These are phyloP conservation scores for Hypoxylon sp. DNA, from an alignment of 2,329 filamentous ascomycete genomes.

Conservation along the genomic window DNA sequence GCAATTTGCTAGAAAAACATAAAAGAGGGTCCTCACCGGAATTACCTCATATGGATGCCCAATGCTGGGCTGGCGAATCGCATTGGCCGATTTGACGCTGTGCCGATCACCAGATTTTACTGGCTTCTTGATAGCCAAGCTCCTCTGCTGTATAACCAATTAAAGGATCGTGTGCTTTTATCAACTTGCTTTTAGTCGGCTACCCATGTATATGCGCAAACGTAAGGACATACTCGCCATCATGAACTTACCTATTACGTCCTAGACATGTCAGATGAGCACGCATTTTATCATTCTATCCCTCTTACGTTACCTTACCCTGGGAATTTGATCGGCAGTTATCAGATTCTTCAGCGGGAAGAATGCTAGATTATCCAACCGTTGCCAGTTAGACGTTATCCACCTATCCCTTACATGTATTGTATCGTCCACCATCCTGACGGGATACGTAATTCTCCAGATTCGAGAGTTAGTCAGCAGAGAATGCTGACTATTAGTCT, in stretches of 20 bases:
- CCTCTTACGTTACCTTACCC: background rate
- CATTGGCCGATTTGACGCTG: background rate
- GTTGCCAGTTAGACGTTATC: background rate
- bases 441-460: background rate
- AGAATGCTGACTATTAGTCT: background rate
- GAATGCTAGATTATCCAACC: background rate
- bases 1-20: background rate
- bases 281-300: conserved; percentile 3
- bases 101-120: background rate
- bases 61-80: background rate
- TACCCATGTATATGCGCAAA: too few relatives aligned
- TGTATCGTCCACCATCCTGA: background rate
- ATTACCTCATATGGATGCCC: background rate
- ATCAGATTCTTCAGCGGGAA: background rate
- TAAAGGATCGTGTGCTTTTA: background rate
- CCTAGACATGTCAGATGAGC: background rate
- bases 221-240: background rate
- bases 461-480: background rate
- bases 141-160: background rate
- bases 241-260: background rate
- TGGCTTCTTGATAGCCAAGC: background rate
- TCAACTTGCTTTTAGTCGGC: background rate
- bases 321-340: background rate
- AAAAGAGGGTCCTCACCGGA: background rate
- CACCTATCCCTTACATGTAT: background rate